Percentiles rank a stretch among this genome's conserved stretches.
These are phyloP conservation scores for Beauveria rudraprayagi DNA, from an alignment of 2,329 filamentous ascomycete genomes.

Conservation along the genomic window DNA sequence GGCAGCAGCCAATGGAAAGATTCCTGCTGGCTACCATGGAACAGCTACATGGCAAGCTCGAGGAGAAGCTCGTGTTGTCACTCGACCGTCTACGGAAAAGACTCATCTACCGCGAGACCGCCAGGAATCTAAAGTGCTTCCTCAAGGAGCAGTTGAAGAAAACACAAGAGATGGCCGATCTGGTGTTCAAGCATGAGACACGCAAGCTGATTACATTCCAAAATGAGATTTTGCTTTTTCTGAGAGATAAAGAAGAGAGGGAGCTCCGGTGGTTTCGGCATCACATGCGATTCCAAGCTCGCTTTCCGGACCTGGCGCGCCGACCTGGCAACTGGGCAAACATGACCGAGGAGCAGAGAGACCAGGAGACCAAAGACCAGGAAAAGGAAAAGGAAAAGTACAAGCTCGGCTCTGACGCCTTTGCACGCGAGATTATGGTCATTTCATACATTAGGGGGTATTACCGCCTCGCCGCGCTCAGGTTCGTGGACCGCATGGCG, in stretches of 20 bases:
- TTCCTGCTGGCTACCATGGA: conserved; percentile 41
- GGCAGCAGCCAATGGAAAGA: conserved; percentile 43
- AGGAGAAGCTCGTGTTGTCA: conserved; percentile 37
- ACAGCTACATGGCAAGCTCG: conserved; percentile 39
- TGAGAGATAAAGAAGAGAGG: conserved; percentile 35
- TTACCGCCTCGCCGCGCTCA: conserved; percentile 56
- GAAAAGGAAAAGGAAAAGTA: conserved; percentile 33
- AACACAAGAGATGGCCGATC: conserved; percentile 30
- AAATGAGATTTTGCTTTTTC: conserved; percentile 38
- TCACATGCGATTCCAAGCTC: conserved; percentile 38
- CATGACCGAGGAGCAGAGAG: conserved; percentile 41
- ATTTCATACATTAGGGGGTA: conserved; percentile 63
- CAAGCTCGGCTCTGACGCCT: conserved; percentile 50
- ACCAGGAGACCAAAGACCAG: conserved; percentile 35
- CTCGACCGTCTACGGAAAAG: conserved; percentile 39
- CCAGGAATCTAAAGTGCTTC: conserved; percentile 35
- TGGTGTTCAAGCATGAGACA: conserved; percentile 45
- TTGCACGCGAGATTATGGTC: conserved; percentile 50
- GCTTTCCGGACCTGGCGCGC: conserved; percentile 21
- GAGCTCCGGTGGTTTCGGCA: conserved; percentile 41
- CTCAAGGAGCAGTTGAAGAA: conserved; percentile 31
- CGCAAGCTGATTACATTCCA: conserved; percentile 52
- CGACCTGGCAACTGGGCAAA: conserved; percentile 32
- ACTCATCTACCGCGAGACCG: conserved; percentile 41
- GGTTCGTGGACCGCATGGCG: conserved; percentile 52